Percentiles rank a stretch among this genome's conserved stretches.
Evolutionary conservation across 371 early-diverging fungal genomes (phyloP).

Genomic region (Mucor indicus): DNA sequence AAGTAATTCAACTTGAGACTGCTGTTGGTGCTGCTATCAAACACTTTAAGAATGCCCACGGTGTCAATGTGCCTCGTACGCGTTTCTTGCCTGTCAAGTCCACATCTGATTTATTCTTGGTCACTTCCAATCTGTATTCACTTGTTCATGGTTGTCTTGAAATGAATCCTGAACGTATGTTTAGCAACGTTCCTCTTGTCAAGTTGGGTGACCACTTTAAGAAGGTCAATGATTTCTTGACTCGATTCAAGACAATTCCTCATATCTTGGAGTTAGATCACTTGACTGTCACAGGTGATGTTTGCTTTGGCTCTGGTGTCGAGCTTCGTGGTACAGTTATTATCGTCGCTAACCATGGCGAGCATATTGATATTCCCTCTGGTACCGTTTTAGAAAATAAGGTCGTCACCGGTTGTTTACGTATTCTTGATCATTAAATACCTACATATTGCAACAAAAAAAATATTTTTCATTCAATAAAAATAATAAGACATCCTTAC

Average conservation of each 20-base stretch:
- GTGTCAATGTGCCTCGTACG: conserved; percentile 97
- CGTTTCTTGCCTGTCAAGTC: conserved; percentile 99
- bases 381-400: conserved; percentile 98
- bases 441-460: neutral
- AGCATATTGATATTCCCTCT: conserved; percentile 97
- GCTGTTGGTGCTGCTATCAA: conserved; percentile 99
- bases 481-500: too few relatives aligned
- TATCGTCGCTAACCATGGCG: conserved; percentile 97
- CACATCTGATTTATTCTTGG: conserved; percentile 97
- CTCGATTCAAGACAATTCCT: conserved; percentile 92
- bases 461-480: too few relatives aligned
- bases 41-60: conserved; percentile 95
- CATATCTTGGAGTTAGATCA: conserved; percentile 98
- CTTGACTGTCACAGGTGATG: conserved; percentile 98
- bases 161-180: conserved; percentile 91
- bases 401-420: conserved; percentile 96
- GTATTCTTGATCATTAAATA: conserved; percentile 76
- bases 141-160: conserved; percentile 91
- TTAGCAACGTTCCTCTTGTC: conserved; percentile 92
- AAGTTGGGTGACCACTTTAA: conserved; percentile 99
- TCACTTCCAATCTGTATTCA: conserved; percentile 94
- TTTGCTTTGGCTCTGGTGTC: conserved; percentile 95
- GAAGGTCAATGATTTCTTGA: conserved; percentile 73
- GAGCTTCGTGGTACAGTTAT: conserved; percentile 97
- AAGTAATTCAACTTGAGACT: conserved; percentile 99